These are phyloP conservation scores for Claviceps capensis DNA, from an alignment of 2,329 filamentous ascomycete genomes.

Conservation along the genomic window DNA sequence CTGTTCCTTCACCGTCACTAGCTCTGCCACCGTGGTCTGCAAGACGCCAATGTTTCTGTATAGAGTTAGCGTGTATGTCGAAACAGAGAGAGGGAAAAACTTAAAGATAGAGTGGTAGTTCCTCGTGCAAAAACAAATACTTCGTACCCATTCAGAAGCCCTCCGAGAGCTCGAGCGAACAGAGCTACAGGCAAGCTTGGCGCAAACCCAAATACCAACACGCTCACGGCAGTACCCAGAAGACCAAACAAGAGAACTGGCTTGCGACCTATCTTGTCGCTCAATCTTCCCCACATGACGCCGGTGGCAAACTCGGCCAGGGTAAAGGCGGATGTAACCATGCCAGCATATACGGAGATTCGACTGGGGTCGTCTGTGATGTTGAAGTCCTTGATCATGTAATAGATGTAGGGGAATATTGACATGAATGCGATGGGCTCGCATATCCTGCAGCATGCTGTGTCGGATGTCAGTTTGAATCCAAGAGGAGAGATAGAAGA, in stretches of 20 bases:
- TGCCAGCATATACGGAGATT: slow-evolving; percentile 84
- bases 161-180: slow-evolving; percentile 76
- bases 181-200: slow-evolving; percentile 70
- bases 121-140: background rate
- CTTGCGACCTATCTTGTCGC: slow-evolving; percentile 84
- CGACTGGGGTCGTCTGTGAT: slow-evolving; percentile 65
- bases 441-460: slow-evolving; percentile 87
- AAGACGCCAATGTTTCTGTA: slow-evolving; percentile 81
- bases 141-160: slow-evolving; percentile 77
- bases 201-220: slow-evolving; percentile 84
- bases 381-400: slow-evolving; percentile 88
- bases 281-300: slow-evolving; percentile 84
- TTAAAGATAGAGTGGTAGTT: too few species aligned
- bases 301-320: slow-evolving; percentile 91
- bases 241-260: slow-evolving; percentile 84
- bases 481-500: too few species aligned
- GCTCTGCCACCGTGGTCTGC: slow-evolving; percentile 87
- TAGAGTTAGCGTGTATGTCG: background rate
- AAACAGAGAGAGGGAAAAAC: too few species aligned
- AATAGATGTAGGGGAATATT: slow-evolving; percentile 96
- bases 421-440: slow-evolving; percentile 99
- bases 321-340: slow-evolving; percentile 93
- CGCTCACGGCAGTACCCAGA: slow-evolving; percentile 80
- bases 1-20: slow-evolving; percentile 86
- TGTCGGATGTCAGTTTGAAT: background rate